A percentile compares a stretch with the other conserved stretches of the same genome.
phyloP scores from a whole-genome alignment of 2,329 filamentous ascomycete species.

The Aspergillus piperis region DNA sequence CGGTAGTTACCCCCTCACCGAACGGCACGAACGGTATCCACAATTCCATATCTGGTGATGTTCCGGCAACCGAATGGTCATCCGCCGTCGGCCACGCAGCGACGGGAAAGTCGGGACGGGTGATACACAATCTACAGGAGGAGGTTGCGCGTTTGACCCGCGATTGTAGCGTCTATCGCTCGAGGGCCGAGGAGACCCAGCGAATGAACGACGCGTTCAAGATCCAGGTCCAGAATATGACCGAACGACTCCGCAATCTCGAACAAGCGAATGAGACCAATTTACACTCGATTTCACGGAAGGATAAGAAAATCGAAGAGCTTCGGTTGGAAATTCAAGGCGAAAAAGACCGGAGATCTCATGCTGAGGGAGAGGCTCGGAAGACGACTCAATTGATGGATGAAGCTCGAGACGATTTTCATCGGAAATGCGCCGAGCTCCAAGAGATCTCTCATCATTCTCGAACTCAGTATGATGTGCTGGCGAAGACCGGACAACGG shows the following conservation, averaged over 20 bases:
- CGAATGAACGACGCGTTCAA: conserved; percentile 49
- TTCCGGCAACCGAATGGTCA: conserved; percentile 46
- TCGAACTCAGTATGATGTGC: conserved; percentile 47
- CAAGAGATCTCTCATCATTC: conserved; percentile 43
- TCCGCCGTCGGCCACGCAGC: conserved; percentile 53
- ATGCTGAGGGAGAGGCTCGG: conserved; percentile 43
- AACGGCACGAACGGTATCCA: conserved; percentile 32
- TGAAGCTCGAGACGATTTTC: conserved; percentile 42
- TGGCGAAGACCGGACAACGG: conserved; percentile 42
- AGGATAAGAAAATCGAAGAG: conserved; percentile 52
- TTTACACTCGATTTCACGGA: conserved; percentile 47
- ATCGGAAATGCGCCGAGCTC: conserved; percentile 41
- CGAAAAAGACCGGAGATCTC: conserved; percentile 44
- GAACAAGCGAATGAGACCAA: conserved; percentile 51
- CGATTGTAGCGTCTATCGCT: conserved; percentile 48
- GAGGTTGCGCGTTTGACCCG: conserved; percentile 52
- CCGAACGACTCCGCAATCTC: conserved; percentile 48
- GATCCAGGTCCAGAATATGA: conserved; percentile 48
- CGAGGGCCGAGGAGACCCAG: conserved; percentile 50
- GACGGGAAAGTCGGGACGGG: conserved; percentile 53
- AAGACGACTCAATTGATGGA: conserved; percentile 42
- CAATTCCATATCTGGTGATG: conserved; percentile 33
- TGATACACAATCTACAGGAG: conserved; percentile 53
- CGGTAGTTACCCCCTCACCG: conserved; percentile 19
- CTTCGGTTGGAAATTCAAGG: conserved; percentile 43